Evolutionary conservation across 2,329 filamentous ascomycete species (phyloP).

Genomic region (Colletotrichum lupini): DNA sequence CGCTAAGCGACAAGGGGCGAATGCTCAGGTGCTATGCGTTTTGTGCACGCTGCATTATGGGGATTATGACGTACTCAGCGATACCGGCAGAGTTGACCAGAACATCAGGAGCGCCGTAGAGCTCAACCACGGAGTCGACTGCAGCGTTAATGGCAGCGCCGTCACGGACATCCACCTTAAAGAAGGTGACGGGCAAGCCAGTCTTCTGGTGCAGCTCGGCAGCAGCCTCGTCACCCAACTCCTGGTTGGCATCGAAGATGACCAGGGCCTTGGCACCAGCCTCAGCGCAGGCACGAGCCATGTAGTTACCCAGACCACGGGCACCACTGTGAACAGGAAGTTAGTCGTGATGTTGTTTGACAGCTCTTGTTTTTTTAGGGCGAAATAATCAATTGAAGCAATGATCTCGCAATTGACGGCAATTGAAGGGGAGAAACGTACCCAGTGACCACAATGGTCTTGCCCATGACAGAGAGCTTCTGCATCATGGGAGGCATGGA

Average conservation of each 20-base stretch:
- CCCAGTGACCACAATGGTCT: constrained; percentile 80
- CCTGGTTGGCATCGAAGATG: constrained; percentile 82
- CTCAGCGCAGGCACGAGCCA: constrained; percentile 82
- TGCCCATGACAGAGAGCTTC: constrained; percentile 76
- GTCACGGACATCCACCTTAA: constrained; percentile 82
- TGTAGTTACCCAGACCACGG: constrained; percentile 81
- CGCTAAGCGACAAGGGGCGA: constrained; percentile 8
- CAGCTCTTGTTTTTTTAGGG: too few species aligned
- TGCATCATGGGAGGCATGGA: constrained; percentile 70
- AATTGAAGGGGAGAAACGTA: constrained; percentile 50
- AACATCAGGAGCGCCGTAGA: constrained; percentile 77
- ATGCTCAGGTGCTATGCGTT: constrained; percentile 42
- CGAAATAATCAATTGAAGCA: background rate
- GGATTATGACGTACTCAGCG: constrained; percentile 62
- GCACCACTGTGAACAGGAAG: constrained; percentile 65
- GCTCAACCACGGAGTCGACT: constrained; percentile 72
- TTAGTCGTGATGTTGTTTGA: constrained; percentile 24
- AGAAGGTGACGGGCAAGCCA: constrained; percentile 79
- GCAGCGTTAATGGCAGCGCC: constrained; percentile 76
- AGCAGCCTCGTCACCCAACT: constrained; percentile 77
- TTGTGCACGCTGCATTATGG: constrained; percentile 39
- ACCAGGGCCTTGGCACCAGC: constrained; percentile 79
- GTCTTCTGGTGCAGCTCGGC: constrained; percentile 77
- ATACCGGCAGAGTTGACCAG: constrained; percentile 86
- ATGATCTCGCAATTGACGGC: background rate